Conservation (phyloP, 495 filamentous ascomycete species). For the Immersiella caudata region DNA sequence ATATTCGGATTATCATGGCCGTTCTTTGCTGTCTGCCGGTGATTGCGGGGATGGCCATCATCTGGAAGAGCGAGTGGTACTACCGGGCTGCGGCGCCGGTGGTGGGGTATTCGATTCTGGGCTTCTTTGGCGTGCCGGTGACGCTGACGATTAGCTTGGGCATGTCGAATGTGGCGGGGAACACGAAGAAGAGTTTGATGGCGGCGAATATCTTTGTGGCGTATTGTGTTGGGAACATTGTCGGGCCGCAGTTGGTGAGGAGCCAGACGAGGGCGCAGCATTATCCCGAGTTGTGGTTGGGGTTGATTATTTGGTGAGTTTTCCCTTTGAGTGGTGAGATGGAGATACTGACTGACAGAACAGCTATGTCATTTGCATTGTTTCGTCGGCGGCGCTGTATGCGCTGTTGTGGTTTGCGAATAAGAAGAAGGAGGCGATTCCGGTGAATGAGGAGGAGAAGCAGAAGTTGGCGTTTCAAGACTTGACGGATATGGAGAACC, state of each 20-base stretch:
- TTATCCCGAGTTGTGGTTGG: slow-evolving; percentile 71
- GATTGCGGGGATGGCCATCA: slow-evolving; percentile 72
- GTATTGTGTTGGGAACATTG: slow-evolving; percentile 71
- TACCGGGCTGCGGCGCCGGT: slow-evolving; percentile 65
- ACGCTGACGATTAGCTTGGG: slow-evolving; percentile 67
- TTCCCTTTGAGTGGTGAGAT: neutral
- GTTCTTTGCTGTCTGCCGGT: slow-evolving; percentile 68
- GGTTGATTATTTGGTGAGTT: slow-evolving; percentile 67
- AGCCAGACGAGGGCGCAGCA: slow-evolving; percentile 61
- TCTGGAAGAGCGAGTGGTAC: slow-evolving; percentile 71
- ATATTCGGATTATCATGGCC: slow-evolving; percentile 66
- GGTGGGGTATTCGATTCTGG: slow-evolving; percentile 68
- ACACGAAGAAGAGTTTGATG: slow-evolving; percentile 77
- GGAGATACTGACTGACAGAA: neutral
- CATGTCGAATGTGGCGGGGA: slow-evolving; percentile 73
- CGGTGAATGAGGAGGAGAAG: slow-evolving; percentile 61
- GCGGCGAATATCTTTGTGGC: slow-evolving; percentile 73
- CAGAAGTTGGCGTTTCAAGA: slow-evolving; percentile 70
- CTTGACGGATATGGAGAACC: slow-evolving; percentile 76
- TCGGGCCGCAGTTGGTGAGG: slow-evolving; percentile 71
- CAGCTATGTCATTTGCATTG: slow-evolving; percentile 71
- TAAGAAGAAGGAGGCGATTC: slow-evolving; percentile 42
- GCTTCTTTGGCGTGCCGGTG: slow-evolving; percentile 69
- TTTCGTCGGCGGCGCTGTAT: slow-evolving; percentile 58
- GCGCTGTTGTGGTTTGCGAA: slow-evolving; percentile 62